A percentile compares a stretch with the other conserved stretches of the same genome.
Evolutionary conservation across 1,139 yeast genomes (phyloP).

Genomic region (Debaryomycetaceae sp.): DNA sequence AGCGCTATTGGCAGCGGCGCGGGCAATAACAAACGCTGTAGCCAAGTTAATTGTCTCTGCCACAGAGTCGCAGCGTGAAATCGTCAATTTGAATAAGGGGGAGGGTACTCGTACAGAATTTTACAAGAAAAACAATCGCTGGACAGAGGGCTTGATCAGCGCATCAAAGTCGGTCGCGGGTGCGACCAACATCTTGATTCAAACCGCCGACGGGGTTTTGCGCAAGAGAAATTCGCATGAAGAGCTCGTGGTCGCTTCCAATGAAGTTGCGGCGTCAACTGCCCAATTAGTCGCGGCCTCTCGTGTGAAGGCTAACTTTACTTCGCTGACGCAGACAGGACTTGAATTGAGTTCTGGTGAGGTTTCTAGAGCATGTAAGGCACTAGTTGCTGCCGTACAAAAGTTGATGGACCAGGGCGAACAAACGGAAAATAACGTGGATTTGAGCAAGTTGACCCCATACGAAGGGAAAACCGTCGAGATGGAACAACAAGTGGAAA

Average conservation of each 20-base stretch:
- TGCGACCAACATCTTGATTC: slow-evolving; percentile 69
- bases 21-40: slow-evolving; percentile 74
- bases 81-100: slow-evolving; percentile 65
- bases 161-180: slow-evolving; percentile 87
- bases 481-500: slow-evolving; percentile 92
- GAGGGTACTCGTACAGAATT: slow-evolving; percentile 60
- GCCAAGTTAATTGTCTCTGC: slow-evolving; percentile 65
- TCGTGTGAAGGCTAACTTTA: slow-evolving; percentile 70
- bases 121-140: slow-evolving; percentile 78
- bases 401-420: slow-evolving; percentile 36
- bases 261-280: slow-evolving; percentile 87
- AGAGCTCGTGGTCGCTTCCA: slow-evolving; percentile 81
- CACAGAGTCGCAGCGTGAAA: slow-evolving; percentile 73
- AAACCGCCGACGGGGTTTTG: slow-evolving; percentile 80
- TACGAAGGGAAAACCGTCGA: slow-evolving; percentile 82
- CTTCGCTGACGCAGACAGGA: slow-evolving; percentile 67
- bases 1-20: slow-evolving; percentile 68
- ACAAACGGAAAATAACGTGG: slow-evolving; percentile 34
- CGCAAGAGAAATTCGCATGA: slow-evolving; percentile 58
- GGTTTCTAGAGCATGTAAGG: slow-evolving; percentile 67
- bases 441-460: slow-evolving; percentile 58
- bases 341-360: slow-evolving; percentile 60
- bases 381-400: slow-evolving; percentile 62
- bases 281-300: slow-evolving; percentile 92
- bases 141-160: slow-evolving; percentile 91